Evolutionary conservation across 2,329 filamentous ascomycete species (phyloP).

Genomic region (Trichophyton schoenleinii): DNA sequence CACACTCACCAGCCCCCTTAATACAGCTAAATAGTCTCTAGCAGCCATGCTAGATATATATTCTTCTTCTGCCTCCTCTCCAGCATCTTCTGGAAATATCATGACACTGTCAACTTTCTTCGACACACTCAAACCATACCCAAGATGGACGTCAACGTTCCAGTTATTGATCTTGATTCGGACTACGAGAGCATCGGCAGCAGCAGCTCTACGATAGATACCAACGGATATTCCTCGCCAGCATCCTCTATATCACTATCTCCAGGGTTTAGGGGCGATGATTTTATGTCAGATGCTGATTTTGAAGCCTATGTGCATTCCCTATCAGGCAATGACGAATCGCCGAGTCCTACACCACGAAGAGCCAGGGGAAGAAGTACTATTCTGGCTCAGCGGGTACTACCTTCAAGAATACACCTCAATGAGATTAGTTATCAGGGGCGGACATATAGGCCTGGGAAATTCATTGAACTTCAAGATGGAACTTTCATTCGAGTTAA

Average conservation of each 20-base stretch:
- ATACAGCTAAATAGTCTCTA: background rate
- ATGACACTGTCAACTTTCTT: background rate
- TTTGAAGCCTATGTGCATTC: slow-evolving; percentile 13
- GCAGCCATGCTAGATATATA: background rate
- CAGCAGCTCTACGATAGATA: background rate
- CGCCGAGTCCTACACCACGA: background rate
- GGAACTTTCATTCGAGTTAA: slow-evolving; percentile 32
- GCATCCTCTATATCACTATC: background rate
- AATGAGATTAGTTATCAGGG: slow-evolving; percentile 14
- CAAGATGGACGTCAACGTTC: background rate
- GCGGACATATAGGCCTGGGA: slow-evolving; percentile 18
- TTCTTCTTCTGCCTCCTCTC: background rate
- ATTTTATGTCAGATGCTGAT: slow-evolving; percentile 20
- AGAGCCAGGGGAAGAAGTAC: background rate
- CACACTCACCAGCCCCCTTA: background rate
- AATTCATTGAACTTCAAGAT: slow-evolving; percentile 28
- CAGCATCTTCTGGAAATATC: background rate
- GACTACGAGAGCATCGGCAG: background rate
- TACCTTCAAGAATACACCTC: background rate
- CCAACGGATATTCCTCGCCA: background rate
- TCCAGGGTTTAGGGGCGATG: slow-evolving; percentile 10
- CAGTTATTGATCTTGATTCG: background rate
- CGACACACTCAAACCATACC: background rate
- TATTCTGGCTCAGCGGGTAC: background rate
- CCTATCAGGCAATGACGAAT: slow-evolving; percentile 4